Conservation (phyloP, 106 monocot species). For the Hemerocallis citrina region DNA sequence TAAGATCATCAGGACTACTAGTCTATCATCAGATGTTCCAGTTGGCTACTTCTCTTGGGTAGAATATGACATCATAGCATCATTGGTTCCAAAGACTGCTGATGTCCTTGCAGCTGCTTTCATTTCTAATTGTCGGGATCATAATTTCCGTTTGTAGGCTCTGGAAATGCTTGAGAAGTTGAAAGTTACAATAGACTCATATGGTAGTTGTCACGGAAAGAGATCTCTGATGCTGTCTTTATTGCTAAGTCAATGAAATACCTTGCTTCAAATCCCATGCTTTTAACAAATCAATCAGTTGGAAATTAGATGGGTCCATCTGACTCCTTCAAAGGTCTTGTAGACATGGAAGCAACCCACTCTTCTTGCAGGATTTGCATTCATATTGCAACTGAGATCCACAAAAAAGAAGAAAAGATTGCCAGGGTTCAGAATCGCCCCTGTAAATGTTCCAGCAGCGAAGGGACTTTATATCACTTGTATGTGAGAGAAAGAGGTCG, state of each 20-base stretch:
- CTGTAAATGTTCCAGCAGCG: slow-evolving; percentile 52
- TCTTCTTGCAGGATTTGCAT: slow-evolving; percentile 90
- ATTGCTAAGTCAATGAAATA: slow-evolving; percentile 66
- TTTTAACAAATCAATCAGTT: slow-evolving; percentile 66
- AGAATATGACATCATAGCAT: slow-evolving; percentile 93
- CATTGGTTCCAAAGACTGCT: slow-evolving; percentile 57
- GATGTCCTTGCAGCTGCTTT: slow-evolving; percentile 82
- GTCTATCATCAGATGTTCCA: slow-evolving; percentile 86
- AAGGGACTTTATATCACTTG: slow-evolving; percentile 54
- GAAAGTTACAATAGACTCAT: slow-evolving; percentile 68
- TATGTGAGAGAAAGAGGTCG: slow-evolving; percentile 82
- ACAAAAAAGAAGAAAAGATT: slow-evolving; percentile 53
- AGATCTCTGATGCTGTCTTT: slow-evolving; percentile 32
- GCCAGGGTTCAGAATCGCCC: slow-evolving; percentile 47
- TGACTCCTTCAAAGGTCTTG: slow-evolving; percentile 80
- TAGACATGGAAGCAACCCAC: slow-evolving; percentile 89
- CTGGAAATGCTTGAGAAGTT: slow-evolving; percentile 61
- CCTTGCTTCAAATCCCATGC: slow-evolving; percentile 63
- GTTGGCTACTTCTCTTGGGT: slow-evolving; percentile 95
- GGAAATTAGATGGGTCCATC: slow-evolving; percentile 86
- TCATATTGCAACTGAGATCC: slow-evolving; percentile 64
- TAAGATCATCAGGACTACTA: slow-evolving; percentile 80
- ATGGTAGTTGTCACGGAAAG: slow-evolving; percentile 70
- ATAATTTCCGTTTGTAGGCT: slow-evolving; percentile 71
- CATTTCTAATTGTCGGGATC: slow-evolving; percentile 83